Percentiles rank a stretch among this genome's conserved stretches.
Conservation (phyloP, 116 monocot species). For the Cymodocea nodosa region DNA sequence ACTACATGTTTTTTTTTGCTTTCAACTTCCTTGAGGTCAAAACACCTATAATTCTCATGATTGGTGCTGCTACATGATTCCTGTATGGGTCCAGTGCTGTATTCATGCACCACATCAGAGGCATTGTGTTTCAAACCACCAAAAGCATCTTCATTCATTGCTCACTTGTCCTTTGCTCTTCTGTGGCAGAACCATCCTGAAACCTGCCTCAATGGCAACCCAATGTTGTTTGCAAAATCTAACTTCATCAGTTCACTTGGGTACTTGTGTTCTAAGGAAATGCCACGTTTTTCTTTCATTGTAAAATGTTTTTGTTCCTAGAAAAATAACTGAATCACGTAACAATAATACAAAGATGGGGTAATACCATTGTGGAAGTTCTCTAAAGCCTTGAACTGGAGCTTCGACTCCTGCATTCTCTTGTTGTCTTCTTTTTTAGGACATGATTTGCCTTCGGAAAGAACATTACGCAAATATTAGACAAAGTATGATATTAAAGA, state of each 20-base stretch:
- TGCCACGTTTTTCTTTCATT: background rate
- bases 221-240: constrained; percentile 23
- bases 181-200: constrained; percentile 44
- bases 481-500: background rate
- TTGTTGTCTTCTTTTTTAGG: constrained; percentile 5
- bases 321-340: background rate
- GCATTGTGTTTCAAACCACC: constrained; percentile 14
- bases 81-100: constrained; percentile 23
- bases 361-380: constrained; percentile 27
- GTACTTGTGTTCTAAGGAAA: constrained; percentile 36
- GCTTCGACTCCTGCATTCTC: constrained; percentile 25
- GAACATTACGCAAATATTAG: background rate
- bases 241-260: constrained; percentile 27
- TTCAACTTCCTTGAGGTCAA: constrained; percentile 31
- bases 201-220: constrained; percentile 29
- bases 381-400: constrained; percentile 31
- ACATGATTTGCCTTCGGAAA: background rate
- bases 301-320: background rate
- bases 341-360: background rate
- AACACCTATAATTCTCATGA: constrained; percentile 17
- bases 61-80: constrained; percentile 44
- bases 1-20: constrained; percentile 16
- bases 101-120: constrained; percentile 23
- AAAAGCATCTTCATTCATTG: constrained; percentile 16
- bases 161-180: constrained; percentile 28